Evolutionary conservation across 208 protist species (phyloP), one percentile per base, ranked within the genome.

Genomic region (Acanthamoeba polyphaga): DNA sequence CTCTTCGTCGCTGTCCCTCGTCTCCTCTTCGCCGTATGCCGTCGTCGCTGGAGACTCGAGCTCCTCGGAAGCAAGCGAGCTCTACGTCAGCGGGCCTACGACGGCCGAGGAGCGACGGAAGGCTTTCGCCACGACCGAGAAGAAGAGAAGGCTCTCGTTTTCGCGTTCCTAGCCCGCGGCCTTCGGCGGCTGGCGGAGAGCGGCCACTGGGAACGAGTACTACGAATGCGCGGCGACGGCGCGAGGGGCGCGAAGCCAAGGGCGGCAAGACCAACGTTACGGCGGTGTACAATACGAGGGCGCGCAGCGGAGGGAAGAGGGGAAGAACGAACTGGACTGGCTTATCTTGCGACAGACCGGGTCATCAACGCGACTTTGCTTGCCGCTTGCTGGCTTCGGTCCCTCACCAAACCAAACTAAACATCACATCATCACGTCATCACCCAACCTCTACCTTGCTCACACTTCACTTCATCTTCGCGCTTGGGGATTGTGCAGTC

Each of bases 131-230:
- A 43, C 80, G 22, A 32, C 51, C n/a, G 80, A 88, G 19, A 88
- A 88, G 80, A 88, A 88, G 80, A 51, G 80, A 13, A 10, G 80
- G 51, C 29, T 88, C 17, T 88, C 80, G 1, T 88, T 88, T 43
- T 88, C 80, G 80, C 80, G 80, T 43, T 88, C 80, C 80, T 88
- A 88, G 80, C 80, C 80, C 80, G 19, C 22, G 72, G 66, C 66
- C 62, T 68, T 68, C 58, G 43, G 43, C 22, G 62, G 62, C 62
- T 22, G 62, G 62, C 62, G 24, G 62, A 68, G 27, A 72, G 34
- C 66, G 66, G 29, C 66, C 34, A 12, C 9, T n/a, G 13, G n/a
- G 15, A 10, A 58, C 17, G 17, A 12, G 53, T 22, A 15, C 53
- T 5, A 58, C 9, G 53, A 12, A 58, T 13, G 53, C 53, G 53